These are phyloP conservation scores for Prunus dulcis DNA, from an alignment of 306 rosid genomes.

Conservation along the genomic window DNA sequence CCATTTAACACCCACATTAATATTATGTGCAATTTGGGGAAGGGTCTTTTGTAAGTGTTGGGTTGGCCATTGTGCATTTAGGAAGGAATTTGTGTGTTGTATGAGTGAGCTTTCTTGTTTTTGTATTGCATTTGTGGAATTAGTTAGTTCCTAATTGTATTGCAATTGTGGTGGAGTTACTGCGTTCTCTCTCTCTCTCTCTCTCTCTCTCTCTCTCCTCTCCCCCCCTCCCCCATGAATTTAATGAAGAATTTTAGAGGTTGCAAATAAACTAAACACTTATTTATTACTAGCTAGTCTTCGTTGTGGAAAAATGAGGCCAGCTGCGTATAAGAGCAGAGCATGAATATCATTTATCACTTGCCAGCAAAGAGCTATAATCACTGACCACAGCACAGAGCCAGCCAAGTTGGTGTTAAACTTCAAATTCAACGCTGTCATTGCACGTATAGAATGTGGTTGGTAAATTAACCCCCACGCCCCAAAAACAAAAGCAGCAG, in stretches of 20 bases:
- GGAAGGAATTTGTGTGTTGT: constrained; percentile 59
- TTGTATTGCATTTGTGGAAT: constrained; percentile 41
- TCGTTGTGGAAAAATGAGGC: too few relatives aligned
- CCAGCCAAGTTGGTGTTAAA: too few relatives aligned
- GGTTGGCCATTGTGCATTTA: constrained; percentile 38
- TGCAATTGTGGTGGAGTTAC: constrained; percentile 38
- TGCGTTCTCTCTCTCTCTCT: constrained; percentile 15
- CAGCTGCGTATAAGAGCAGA: too few relatives aligned
- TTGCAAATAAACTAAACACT: background rate
- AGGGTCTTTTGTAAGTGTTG: constrained; percentile 48
- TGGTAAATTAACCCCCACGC: background rate
- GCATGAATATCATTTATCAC: background rate
- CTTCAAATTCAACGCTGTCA: too few relatives aligned
- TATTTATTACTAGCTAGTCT: too few relatives aligned
- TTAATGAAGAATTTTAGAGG: too few relatives aligned
- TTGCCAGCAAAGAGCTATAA: background rate
- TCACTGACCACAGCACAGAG: too few relatives aligned
- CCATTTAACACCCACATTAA: constrained; percentile 33
- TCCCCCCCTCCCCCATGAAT: too few relatives aligned
- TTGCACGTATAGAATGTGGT: background rate
- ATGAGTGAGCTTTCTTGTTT: constrained; percentile 50
- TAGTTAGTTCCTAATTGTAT: constrained; percentile 36
- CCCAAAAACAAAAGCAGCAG: too few relatives aligned
- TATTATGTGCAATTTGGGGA: constrained; percentile 49
- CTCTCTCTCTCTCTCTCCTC: background rate